Percentiles rank a stretch among this genome's conserved stretches.
Conservation (phyloP, 768 basidiomycete species). For the Leccinum fibrillosum region DNA sequence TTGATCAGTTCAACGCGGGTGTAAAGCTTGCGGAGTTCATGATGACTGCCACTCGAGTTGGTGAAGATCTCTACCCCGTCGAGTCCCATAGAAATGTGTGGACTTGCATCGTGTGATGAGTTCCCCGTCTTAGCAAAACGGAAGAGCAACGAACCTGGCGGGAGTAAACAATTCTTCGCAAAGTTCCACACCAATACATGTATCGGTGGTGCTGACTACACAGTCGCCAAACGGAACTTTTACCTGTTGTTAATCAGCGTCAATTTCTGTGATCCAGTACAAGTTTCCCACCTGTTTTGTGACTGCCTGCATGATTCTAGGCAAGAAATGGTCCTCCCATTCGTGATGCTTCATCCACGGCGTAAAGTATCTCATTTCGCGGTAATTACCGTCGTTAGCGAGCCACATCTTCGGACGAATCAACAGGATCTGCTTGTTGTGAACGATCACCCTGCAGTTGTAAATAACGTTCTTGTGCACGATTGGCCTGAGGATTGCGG, state of each 20-base stretch:
- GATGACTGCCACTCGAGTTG: constrained; percentile 97
- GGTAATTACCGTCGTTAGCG: constrained; percentile 97
- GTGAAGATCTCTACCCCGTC: constrained; percentile 99
- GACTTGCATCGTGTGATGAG: constrained; percentile 45
- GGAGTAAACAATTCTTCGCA: constrained; percentile 99
- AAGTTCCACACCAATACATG: constrained; percentile 93
- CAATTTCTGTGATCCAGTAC: not conserved
- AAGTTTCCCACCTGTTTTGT: constrained; percentile 71
- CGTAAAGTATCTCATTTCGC: constrained; percentile 85
- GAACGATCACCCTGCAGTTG: constrained; percentile 90
- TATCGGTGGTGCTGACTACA: constrained; percentile 89
- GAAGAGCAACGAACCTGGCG: constrained; percentile 56
- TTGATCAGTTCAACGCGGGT: constrained; percentile 91
- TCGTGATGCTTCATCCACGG: constrained; percentile 91
- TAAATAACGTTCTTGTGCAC: constrained; percentile 98
- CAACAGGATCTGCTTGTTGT: constrained; percentile 82
- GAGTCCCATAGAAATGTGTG: constrained; percentile 96
- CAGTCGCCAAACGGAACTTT: constrained; percentile 97
- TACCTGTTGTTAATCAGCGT: constrained; percentile 39
- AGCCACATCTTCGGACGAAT: constrained; percentile 99
- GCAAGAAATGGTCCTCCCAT: constrained; percentile 90
- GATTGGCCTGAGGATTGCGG: constrained; percentile 66
- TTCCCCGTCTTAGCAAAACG: not conserved
- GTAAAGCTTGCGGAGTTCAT: constrained; percentile 95
- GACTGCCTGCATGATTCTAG: constrained; percentile 81